Base-by-base conservation (phyloP, 2,329 filamentous ascomycete species). In the Calonectria naviculata region DNA sequence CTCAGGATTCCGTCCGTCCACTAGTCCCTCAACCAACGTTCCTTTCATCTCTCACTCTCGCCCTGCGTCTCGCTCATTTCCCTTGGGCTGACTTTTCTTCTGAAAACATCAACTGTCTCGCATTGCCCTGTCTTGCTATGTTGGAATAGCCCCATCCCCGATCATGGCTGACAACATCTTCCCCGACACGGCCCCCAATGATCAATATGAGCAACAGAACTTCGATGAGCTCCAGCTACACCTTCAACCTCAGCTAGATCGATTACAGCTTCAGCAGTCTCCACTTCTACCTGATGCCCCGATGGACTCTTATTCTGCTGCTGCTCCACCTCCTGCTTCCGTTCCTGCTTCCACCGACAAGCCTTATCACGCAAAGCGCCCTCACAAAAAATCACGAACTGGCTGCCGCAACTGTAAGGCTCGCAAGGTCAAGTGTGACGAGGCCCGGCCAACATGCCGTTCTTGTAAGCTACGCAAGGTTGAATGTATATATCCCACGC, bases 401-500 rank as follows among this genome's bases (percentile, higher is more conserved):
- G 89, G 88, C 7, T 90, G 89, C 75, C 82, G 81, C 71, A 88
- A 86, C 75, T 90, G 89, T 83, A 90, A 90, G 80, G 78, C 80
- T 19, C 85, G 89, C 66, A 89, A 88, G 79, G 86, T 89, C 65
- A 89, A 89, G 79, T 89, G 88, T 78, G 86, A 88, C 72, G 88
- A 90, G 76, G 82, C 75, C 6, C 85, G 83, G 31, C 89, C 89
- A 0, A 76, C 81, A 3, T 90, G 89, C 75, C 84, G 84, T 46
- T 83, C 85, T 34, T 90, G 89, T 78, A 83, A 79, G 47, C 78
- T 87, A 70, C 85, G 88, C 68, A 84, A 83, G 67, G 85, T 86
- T 65, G 78, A 81, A 3, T 91, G 89, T 76, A 78, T 86, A 64
- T 90, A 89, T 75, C 82, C 83, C 62, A 74, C 67, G 31, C 65